Base-by-base conservation (phyloP, 345 rosid genomes). In the Fremontodendron californicum region DNA sequence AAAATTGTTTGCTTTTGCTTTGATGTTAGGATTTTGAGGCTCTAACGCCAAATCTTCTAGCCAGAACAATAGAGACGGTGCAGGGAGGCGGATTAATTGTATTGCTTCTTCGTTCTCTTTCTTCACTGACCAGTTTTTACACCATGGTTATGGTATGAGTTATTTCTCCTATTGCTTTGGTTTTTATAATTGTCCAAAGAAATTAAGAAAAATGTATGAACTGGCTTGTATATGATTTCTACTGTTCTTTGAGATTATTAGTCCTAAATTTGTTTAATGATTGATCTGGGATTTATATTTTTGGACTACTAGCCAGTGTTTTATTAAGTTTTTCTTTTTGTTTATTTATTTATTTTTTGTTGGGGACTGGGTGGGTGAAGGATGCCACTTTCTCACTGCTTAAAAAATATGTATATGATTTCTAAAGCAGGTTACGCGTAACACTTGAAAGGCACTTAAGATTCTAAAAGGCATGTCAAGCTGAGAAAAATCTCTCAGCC, bases 1-100 rank as follows among this genome's bases (percentile, higher is more conserved):
- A 31, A 68, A 46, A 6, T 49, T 84, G 48, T 48, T 39, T 73
- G n/a, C 61, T 42, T 27, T 51, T 63, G 31, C 68, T 67, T 71
- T 81, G 55, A 42, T 62, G 61, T 70, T 85, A 95, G 99, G 99
- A 96, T 81, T 96, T 96, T 85, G 98, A 93, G 86, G 99, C 99
- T 37, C 76, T 96, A 78, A 93, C 99, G 45, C 99, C 98, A 29
- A 96, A 96, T 88, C 90, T 96, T 40, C 85, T 93, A 69, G 99
- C 98, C 25, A 93, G 99, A 81, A 96, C 99, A 4, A 90, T 93
- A 73, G 99, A 96, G 83, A 96, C 99, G 23, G 99, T 96, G 66
- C 92, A 96, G 81, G 99, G 99, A 72, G 99, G 98, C 60, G 99
- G 99, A 67, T 69, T 96, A 79, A 82, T 96, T 81, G 84, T 96